A percentile compares a stretch with the other conserved stretches of the same genome.
These are phyloP conservation scores for Thalassiosira ordinaria DNA, from an alignment of 352 stramenopile genomes.

Conservation along the genomic window DNA sequence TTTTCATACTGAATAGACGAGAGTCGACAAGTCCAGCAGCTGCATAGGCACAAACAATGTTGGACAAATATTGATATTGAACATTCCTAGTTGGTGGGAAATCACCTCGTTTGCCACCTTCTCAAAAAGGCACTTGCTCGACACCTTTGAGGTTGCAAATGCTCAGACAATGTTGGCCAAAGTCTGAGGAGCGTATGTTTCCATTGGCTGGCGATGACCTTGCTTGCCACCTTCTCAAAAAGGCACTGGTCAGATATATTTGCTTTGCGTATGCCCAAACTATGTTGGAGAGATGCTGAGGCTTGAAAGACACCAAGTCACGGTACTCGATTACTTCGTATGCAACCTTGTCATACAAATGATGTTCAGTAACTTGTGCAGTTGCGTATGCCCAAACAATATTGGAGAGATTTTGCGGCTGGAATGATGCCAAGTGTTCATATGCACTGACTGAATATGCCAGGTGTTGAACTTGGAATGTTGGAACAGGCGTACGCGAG, in stretches of 20 bases:
- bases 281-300: not conserved
- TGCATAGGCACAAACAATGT: constrained; percentile 3
- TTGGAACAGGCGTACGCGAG: no score
- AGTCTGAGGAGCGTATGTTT: not conserved
- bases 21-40: not conserved
- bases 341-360: constrained; percentile 16
- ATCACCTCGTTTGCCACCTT: no score
- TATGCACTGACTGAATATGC: no score
- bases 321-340: not conserved
- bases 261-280: not conserved
- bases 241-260: not conserved
- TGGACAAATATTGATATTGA: not conserved
- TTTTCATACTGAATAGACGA: constrained; percentile 8
- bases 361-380: not conserved
- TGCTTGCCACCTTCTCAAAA: no score
- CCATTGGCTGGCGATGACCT: not conserved
- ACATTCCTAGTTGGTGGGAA: not conserved
- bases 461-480: no score
- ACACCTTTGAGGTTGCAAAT: not conserved
- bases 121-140: not conserved
- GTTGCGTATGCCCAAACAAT: constrained; percentile 5
- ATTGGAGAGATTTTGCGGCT: no score
- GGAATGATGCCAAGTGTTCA: no score
- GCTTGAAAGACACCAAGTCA: not conserved
- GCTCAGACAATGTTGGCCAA: constrained; percentile 2